phyloP scores from a whole-genome alignment of 192 early-diverging fungal species.

The Linnemannia exigua region DNA sequence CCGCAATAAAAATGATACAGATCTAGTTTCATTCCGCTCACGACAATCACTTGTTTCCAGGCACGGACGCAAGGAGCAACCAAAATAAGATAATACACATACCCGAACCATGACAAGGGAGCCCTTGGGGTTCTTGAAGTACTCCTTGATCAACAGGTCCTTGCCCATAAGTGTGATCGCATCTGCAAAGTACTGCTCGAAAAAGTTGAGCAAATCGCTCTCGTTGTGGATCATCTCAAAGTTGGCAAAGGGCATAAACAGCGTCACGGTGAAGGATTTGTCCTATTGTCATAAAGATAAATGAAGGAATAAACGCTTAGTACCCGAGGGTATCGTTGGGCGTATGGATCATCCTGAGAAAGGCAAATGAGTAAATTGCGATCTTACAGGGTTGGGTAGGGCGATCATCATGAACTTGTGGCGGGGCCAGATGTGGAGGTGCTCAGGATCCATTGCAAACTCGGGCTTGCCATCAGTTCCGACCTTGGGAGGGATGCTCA shows the following conservation, averaged over 20 bases:
- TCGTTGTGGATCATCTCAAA: slow-evolving; percentile 81
- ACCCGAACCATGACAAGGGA: slow-evolving; percentile 88
- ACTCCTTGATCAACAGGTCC: slow-evolving; percentile 79
- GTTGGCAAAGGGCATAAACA: slow-evolving; percentile 94
- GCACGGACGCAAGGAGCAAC: not conserved
- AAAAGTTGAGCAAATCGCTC: slow-evolving; percentile 77
- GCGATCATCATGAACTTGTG: slow-evolving; percentile 99
- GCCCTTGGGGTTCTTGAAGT: slow-evolving; percentile 88
- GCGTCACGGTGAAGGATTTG: slow-evolving; percentile 94
- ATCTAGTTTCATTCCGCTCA: too few relatives aligned
- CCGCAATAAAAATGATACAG: too few relatives aligned
- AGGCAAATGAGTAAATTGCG: too few relatives aligned
- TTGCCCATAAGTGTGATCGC: slow-evolving; percentile 83
- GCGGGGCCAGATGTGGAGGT: slow-evolving; percentile 98
- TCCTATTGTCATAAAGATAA: slow-evolving; percentile 66
- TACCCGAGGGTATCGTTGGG: too few relatives aligned
- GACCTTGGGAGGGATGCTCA: slow-evolving; percentile 82
- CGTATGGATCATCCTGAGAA: too few relatives aligned
- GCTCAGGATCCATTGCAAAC: slow-evolving; percentile 90
- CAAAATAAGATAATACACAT: not conserved
- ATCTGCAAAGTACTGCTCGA: slow-evolving; percentile 82
- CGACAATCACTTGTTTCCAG: not conserved
- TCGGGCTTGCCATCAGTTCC: slow-evolving; percentile 68
- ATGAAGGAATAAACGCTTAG: too few relatives aligned
- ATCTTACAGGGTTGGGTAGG: slow-evolving; percentile 87